These are phyloP conservation scores for Colletotrichum lindemuthianum DNA, from an alignment of 2,329 filamentous ascomycete genomes.

Conservation along the genomic window DNA sequence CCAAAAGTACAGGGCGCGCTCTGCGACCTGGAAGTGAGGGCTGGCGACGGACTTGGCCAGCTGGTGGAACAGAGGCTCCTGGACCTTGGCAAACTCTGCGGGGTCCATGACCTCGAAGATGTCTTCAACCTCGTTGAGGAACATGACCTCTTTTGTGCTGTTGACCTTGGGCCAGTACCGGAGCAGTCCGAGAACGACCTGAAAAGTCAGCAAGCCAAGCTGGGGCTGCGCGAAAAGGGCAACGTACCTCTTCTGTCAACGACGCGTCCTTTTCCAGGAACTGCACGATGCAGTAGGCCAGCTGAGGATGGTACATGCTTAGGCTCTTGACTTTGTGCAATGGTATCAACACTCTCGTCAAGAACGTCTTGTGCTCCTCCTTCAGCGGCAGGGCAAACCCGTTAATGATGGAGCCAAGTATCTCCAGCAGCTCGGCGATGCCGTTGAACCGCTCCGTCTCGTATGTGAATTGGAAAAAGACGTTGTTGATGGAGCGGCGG, in stretches of 20 bases:
- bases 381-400: slow-evolving; percentile 96
- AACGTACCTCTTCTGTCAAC: slow-evolving; percentile 89
- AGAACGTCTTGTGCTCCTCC: slow-evolving; percentile 98
- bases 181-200: slow-evolving; percentile 93
- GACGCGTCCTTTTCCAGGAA: slow-evolving; percentile 98
- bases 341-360: slow-evolving; percentile 91
- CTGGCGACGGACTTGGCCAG: slow-evolving; percentile 97
- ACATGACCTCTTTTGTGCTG: slow-evolving; percentile 99
- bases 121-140: slow-evolving; percentile 97
- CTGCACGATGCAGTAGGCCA: slow-evolving; percentile 98
- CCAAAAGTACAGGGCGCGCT: slow-evolving; percentile 98
- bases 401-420: slow-evolving; percentile 98
- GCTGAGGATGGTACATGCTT: slow-evolving; percentile 99
- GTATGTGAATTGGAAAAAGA: slow-evolving; percentile 99
- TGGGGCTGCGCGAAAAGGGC: slow-evolving; percentile 23
- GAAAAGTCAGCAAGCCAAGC: slow-evolving; percentile 21
- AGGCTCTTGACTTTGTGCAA: slow-evolving; percentile 98
- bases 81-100: slow-evolving; percentile 97
- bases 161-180: slow-evolving; percentile 99
- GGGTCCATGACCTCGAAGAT: slow-evolving; percentile 99
- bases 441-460: slow-evolving; percentile 99
- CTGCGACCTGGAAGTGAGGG: slow-evolving; percentile 98
- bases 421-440: slow-evolving; percentile 95
- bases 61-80: slow-evolving; percentile 97
- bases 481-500: slow-evolving; percentile 98